These are phyloP conservation scores for Pugionium cornutum DNA, from an alignment of 345 rosid species.

Conservation along the genomic window DNA sequence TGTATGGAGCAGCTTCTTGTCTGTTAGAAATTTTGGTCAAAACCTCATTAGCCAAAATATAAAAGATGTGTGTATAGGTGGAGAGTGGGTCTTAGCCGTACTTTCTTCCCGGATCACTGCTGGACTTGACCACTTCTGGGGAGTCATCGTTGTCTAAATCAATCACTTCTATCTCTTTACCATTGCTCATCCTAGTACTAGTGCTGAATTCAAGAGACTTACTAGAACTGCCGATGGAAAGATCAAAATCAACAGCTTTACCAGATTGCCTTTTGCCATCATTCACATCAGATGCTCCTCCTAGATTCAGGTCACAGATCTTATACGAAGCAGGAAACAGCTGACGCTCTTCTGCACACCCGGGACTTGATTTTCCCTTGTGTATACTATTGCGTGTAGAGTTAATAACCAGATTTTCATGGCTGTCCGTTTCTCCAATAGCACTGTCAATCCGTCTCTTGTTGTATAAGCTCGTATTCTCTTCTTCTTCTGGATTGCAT, in stretches of 20 bases:
- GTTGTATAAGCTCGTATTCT: conserved; percentile 31
- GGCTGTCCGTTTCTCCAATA: conserved; percentile 25
- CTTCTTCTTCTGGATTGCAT: conserved; percentile 34
- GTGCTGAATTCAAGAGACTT: conserved; percentile 51
- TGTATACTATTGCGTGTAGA: conserved; percentile 37
- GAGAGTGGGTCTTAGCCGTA: conserved; percentile 40
- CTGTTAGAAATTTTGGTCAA: conserved; percentile 45
- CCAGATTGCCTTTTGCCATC: conserved; percentile 49
- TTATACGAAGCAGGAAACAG: conserved; percentile 79
- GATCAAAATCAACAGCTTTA: conserved; percentile 63
- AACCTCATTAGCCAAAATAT: neutral
- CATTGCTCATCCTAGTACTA: conserved; percentile 47
- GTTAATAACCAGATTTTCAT: conserved; percentile 41
- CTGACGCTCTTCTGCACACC: conserved; percentile 70
- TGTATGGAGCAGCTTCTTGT: conserved; percentile 55
- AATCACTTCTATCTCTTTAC: conserved; percentile 82
- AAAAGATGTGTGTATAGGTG: neutral
- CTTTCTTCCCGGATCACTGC: conserved; percentile 57
- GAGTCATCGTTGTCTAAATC: conserved; percentile 75
- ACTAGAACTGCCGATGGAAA: conserved; percentile 70
- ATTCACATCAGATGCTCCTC: conserved; percentile 60
- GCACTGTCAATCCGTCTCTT: conserved; percentile 7
- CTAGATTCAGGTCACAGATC: conserved; percentile 89
- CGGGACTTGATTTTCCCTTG: conserved; percentile 42
- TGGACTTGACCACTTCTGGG: conserved; percentile 53